Evolutionary conservation across 495 filamentous ascomycete species (phyloP), one percentile per base, ranked within the genome.

Genomic region (Podospora comata): DNA sequence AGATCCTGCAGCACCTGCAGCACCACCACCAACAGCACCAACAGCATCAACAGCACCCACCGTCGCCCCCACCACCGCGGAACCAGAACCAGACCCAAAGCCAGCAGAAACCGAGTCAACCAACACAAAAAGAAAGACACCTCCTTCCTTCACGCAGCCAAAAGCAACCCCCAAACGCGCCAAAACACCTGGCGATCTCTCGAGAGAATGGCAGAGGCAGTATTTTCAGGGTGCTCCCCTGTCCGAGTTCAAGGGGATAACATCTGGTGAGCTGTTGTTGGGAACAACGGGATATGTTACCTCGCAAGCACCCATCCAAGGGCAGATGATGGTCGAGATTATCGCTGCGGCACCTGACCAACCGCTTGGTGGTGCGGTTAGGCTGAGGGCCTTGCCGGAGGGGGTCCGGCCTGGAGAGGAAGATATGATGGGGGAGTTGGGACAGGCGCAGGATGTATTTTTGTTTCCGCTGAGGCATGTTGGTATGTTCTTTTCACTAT

Each of bases 401-500:
- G 55, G 23, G 55, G 55, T 20, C 18, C 55, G 23, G 23, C n/a
- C 7, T 4, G 55, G 55, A 5, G 55, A 58, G 55, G n/a, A 20
- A n/a, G 55, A 26, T 11, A 58, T 26, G 55, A 20, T 58, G 55
- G 23, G 55, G n/a, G 23, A 58, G n/a, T 26, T 58, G n/a, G 55
- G 55, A n/a, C 55, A 19, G 23, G 55, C 55, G 55, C 23, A 19
- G 23, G 55, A 58, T 58, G 55, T 58, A 4, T 58, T 58, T 26
- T 58, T 58, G 55, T 58, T 19, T 58, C 55, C 55, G n/a, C 11
- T 58, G n/a, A 19, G 55, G 11, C n/a, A 58, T 58, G 23, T 58
- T 26, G 55, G 55, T 58, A 19, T 9, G 55, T 58, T 26, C 23
- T 20, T 26, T 15, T 58, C 20, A 6, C 3, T 11, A 39, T 57